A percentile compares a stretch with the other conserved stretches of the same genome.
Evolutionary conservation across 306 rosid genomes (phyloP).

Genomic region (Notholithocarpus densiflorus): DNA sequence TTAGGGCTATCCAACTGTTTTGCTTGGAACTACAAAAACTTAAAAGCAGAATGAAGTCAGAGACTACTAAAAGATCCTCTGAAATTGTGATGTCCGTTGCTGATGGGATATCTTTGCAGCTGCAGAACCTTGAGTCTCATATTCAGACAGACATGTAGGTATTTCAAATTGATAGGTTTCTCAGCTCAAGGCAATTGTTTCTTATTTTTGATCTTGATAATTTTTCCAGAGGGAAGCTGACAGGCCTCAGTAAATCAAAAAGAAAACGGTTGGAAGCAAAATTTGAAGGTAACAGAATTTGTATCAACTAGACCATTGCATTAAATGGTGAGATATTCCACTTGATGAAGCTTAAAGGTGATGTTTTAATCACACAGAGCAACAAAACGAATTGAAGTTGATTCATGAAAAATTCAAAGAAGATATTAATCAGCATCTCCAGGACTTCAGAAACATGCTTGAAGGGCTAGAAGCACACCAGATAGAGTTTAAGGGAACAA

Average conservation of each 20-base stretch:
- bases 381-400: constrained; percentile 63
- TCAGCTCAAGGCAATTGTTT: constrained; percentile 11
- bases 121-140: constrained; percentile 75
- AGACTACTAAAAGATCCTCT: constrained; percentile 59
- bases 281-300: constrained; percentile 59
- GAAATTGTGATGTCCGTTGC: constrained; percentile 71
- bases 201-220: constrained; percentile 19
- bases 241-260: constrained; percentile 58
- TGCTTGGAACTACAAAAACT: constrained; percentile 60
- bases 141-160: constrained; percentile 76
- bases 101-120: constrained; percentile 58
- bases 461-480: constrained; percentile 71
- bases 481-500: constrained; percentile 63
- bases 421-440: constrained; percentile 72
- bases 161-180: constrained; percentile 26
- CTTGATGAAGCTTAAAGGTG: constrained; percentile 7
- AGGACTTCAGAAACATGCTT: constrained; percentile 62
- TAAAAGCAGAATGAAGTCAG: constrained; percentile 63
- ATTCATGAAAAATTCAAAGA: constrained; percentile 76
- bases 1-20: constrained; percentile 76
- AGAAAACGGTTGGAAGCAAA: constrained; percentile 65
- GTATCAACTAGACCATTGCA: constrained; percentile 18
- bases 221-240: constrained; percentile 67
- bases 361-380: constrained; percentile 43
- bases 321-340: neutral